Evolutionary conservation across 2,329 filamentous ascomycete genomes (phyloP), one percentile per base, ranked within the genome.

Genomic region (Neophaeococcomyces aloes): DNA sequence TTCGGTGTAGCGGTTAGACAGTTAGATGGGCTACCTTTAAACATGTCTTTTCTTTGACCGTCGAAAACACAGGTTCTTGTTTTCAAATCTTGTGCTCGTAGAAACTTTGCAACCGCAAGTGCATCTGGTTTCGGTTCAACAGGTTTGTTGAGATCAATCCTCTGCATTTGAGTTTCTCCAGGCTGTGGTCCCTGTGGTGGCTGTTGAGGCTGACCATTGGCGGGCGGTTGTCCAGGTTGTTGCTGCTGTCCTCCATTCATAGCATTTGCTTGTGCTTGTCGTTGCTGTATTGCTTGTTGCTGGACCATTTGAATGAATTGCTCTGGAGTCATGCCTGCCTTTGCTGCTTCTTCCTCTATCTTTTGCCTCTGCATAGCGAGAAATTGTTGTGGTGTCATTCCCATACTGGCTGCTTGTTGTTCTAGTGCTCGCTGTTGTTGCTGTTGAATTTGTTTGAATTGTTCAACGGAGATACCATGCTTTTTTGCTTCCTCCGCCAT

Each of bases 31-130:
- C 45, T 70, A 89, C 86, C 87, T 74, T 82, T 83, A 66, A 98
- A 96, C 85, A 98, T 93, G 53, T 98, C 89, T 68, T 94, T 96
- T 58, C 91, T 78, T 72, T 95, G 88, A 57, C 91, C 91, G 53
- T 95, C 88, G 53, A 96, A 76, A 52, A 98, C 93, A 62, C 85
- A 89, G 14, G 88, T 95, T 51, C 91, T 75, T 14, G 77, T 74
- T 74, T 98, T 98, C 52, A 98, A 68, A 47, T 91, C 78, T 66
- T 95, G 88, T 46, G 75, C 65, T 54, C 80, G 79, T 47, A 98
- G 69, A 66, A 94, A 98, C 58, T 86, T 82, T 53, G 91, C 93
- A 43, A 98, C 75, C 7, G 88, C 87, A 35, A 96, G 67, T 15
- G 87, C 88, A 58, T 87, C 79, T 30, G 89, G 89, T 56, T 94